Evolutionary conservation across 2,329 filamentous ascomycete genomes (phyloP), one percentile per base, ranked within the genome.

Genomic region (Monosporascus sp.): DNA sequence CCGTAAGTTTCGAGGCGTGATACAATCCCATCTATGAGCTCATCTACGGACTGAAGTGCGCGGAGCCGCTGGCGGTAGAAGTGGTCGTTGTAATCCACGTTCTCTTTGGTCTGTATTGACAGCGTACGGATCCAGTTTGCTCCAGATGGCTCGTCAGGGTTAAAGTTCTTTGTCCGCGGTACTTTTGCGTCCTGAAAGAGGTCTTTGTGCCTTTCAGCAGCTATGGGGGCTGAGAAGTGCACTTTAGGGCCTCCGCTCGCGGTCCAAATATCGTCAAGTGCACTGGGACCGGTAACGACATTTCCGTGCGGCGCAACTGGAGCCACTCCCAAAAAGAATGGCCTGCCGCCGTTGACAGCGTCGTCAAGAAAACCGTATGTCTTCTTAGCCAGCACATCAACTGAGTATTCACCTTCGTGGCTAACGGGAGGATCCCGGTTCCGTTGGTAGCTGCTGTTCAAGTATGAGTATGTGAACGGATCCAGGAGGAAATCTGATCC

Each of bases 141-240:
- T 2, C 57, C 57, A n/a, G 50, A 53, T 17, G 55, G 49, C n/a
- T 73, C 71, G 5, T 80, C 75, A 0, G 86, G 85, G 61, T 90
- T 89, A 69, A 88, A 89, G 63, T 83, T 81, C 0, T 75, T 70
- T 1, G 77, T 83, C 9, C 86, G 72, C 0, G 86, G 86, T 0
- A 87, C 77, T 20, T 73, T 77, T 0, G 75, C 76, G 48, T 80
- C 76, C 5, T 74, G 66, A 63, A 89, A 90, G 0, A 88, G 73
- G 62, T 85, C 67, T 27, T 76, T 72, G 58, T 90, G 85, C 44
- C 84, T 73, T 43, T 81, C 72, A 0, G 83, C 76, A 0, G 84
- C 77, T 17, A 86, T 73, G 0, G 86, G 84, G 0, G 26, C 31
- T 34, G 22, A 46, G 46, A 47, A 48, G 17, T 27, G 43, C 11